Evolutionary conservation across 2,329 filamentous ascomycete species (phyloP), one percentile per base, ranked within the genome.

Genomic region (Aspergillus niger): DNA sequence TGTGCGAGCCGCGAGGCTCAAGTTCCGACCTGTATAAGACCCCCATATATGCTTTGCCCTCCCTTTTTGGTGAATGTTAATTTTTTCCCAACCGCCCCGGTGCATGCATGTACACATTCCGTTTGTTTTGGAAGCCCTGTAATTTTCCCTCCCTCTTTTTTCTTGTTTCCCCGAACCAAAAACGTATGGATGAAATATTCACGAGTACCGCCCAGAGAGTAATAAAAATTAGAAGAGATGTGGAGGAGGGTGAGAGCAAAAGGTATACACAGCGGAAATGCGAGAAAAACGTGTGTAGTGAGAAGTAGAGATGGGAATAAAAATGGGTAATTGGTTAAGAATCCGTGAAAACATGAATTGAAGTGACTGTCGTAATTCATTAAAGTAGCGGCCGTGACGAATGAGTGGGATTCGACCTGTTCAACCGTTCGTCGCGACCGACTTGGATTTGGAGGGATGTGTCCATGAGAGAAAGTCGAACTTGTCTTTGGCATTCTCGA

Each of bases 391-490:
- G 48, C 39, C 44, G 36, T 50, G 28, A 57, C 50, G 36, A 59
- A 32, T n/a, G 44, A 55, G 52, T 8, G 32, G 10, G 28, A 36
- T 26, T 8, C 52, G 30, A 39, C 51, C 17, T 13, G 30, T 54
- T 70, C 63, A 77, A 60, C 73, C 71, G 57, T 76, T 70, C 2
- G 71, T 74, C 28, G 70, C 67, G 17, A 78, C 70, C 8, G 76
- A 73, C 66, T 79, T 79, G 10, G 72, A 64, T 62, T 79, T 80
- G 26, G 76, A 78, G 22, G 72, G 74, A 61, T 81, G 77, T 38
- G 81, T 79, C 82, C 82, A 84, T 30, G 77, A 76, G 51, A 83
- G 76, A 62, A 84, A 79, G 65, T 83, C 82, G 55, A 83, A 83
- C 63, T 80, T 83, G 43, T 83, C 81, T 64, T 79, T 81, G n/a